Evolutionary conservation across 1,139 yeast genomes (phyloP).

Genomic region (Magnusiomyces tetraspermus): DNA sequence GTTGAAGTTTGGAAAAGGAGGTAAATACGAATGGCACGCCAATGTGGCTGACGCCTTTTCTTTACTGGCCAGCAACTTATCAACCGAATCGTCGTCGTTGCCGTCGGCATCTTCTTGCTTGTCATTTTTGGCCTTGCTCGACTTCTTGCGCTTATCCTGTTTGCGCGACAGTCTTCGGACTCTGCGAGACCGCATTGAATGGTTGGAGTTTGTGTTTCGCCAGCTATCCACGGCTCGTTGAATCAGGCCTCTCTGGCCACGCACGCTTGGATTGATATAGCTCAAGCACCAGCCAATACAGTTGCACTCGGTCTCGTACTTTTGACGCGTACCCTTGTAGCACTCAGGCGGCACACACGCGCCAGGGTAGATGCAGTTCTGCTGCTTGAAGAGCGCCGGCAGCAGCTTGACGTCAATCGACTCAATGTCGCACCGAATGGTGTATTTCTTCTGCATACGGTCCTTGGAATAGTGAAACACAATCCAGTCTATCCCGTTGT

Average conservation of each 20-base stretch:
- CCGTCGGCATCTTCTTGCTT: not conserved
- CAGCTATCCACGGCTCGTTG: conserved; percentile 44
- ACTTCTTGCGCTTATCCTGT: not conserved
- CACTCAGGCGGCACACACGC: conserved; percentile 36
- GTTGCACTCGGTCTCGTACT: conserved; percentile 40
- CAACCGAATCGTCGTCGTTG: too few species aligned
- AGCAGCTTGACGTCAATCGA: conserved; percentile 25
- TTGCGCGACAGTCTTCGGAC: conserved; percentile 24
- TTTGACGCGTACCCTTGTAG: conserved; percentile 38
- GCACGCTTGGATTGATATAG: conserved; percentile 35
- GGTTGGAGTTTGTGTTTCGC: conserved; percentile 39
- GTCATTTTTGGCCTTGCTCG: not conserved
- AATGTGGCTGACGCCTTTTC: too few species aligned
- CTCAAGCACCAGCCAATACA: conserved; percentile 40
- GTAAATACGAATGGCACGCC: not conserved
- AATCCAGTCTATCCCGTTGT: conserved; percentile 31
- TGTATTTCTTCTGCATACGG: conserved; percentile 26
- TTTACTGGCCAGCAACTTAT: too few species aligned
- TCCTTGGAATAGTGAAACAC: conserved; percentile 31
- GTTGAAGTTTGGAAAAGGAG: not conserved
- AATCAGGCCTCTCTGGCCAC: conserved; percentile 37
- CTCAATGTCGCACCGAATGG: conserved; percentile 32
- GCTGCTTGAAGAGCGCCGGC: conserved; percentile 28
- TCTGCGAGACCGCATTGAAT: conserved; percentile 34
- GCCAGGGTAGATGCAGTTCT: conserved; percentile 39